Evolutionary conservation across 768 basidiomycete species (phyloP).

Genomic region (Rhodotorula babjevae): DNA sequence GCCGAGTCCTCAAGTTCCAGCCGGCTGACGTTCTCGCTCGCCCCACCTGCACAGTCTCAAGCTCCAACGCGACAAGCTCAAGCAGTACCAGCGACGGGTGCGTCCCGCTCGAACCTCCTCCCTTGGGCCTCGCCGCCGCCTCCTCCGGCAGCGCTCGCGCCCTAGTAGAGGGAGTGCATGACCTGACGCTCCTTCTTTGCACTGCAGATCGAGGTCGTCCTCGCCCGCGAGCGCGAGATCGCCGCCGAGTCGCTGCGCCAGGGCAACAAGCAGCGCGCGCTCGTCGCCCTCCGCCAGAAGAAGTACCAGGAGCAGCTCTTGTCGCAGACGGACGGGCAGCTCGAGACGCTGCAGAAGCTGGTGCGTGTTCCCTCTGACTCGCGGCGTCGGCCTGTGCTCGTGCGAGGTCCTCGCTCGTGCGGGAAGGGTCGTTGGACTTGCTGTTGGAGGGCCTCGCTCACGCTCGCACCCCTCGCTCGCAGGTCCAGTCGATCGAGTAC

Average conservation of each 20-base stretch:
- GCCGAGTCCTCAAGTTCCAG: background rate
- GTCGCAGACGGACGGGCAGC: slow-evolving; percentile 78
- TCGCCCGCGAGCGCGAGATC: slow-evolving; percentile 82
- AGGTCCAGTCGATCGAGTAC: slow-evolving; percentile 97
- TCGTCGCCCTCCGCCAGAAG: slow-evolving; percentile 77
- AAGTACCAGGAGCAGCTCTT: slow-evolving; percentile 91
- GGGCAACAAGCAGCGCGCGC: slow-evolving; percentile 80
- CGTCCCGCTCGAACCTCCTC: slow-evolving; percentile 26
- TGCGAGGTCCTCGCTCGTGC: too few relatives aligned
- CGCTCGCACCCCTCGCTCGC: background rate
- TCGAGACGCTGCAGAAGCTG: slow-evolving; percentile 81
- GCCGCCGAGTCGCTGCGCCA: slow-evolving; percentile 73
- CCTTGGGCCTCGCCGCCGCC: background rate
- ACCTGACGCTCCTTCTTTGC: background rate
- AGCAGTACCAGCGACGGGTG: slow-evolving; percentile 92
- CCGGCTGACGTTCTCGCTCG: background rate
- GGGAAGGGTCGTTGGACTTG: background rate
- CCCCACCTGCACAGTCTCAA: slow-evolving; percentile 64
- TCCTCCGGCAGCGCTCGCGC: background rate
- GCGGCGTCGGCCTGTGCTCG: too few relatives aligned
- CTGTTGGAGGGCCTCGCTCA: background rate
- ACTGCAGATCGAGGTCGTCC: slow-evolving; percentile 71
- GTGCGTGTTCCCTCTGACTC: slow-evolving; percentile 50
- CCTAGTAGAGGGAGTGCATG: too few relatives aligned
- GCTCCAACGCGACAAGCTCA: slow-evolving; percentile 89